Conservation (phyloP, 805 yeast species). For the Schizosaccharomyces japonicus region DNA sequence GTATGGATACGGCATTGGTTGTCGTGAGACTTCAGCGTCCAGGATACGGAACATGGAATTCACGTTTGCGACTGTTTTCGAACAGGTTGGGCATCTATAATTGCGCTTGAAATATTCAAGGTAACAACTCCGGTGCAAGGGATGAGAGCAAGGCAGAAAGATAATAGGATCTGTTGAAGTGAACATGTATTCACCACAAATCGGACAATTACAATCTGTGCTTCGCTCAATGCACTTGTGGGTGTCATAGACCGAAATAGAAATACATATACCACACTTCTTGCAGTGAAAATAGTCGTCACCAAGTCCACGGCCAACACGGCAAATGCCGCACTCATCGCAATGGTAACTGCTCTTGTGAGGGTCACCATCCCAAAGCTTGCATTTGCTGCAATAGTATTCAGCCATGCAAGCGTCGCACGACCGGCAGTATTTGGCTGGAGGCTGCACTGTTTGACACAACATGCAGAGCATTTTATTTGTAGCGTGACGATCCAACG, state of each 20-base stretch:
- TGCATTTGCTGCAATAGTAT: slow-evolving; percentile 54
- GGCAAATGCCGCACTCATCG: slow-evolving; percentile 75
- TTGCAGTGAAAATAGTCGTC: slow-evolving; percentile 82
- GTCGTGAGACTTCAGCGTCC: slow-evolving; percentile 58
- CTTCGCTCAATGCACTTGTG: slow-evolving; percentile 72
- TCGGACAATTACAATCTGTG: slow-evolving; percentile 79
- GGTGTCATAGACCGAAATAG: slow-evolving; percentile 48
- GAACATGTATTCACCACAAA: slow-evolving; percentile 77
- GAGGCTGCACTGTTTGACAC: slow-evolving; percentile 53
- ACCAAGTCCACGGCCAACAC: slow-evolving; percentile 69
- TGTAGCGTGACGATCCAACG: slow-evolving; percentile 33
- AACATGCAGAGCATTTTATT: slow-evolving; percentile 57
- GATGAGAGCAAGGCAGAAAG: slow-evolving; percentile 84
- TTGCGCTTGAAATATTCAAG: slow-evolving; percentile 49
- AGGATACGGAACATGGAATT: slow-evolving; percentile 69
- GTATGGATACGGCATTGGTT: slow-evolving; percentile 62
- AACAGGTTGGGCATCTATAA: slow-evolving; percentile 80
- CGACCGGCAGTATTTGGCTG: slow-evolving; percentile 39
- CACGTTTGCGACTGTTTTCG: slow-evolving; percentile 63
- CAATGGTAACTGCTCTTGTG: slow-evolving; percentile 74
- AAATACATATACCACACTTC: slow-evolving; percentile 69
- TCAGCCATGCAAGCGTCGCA: slow-evolving; percentile 47
- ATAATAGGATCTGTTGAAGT: slow-evolving; percentile 62
- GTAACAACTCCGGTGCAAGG: slow-evolving; percentile 69
- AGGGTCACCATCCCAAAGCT: slow-evolving; percentile 55